Percentiles rank a stretch among this genome's conserved stretches.
Evolutionary conservation across 1,139 yeast species (phyloP).

Genomic region (Lodderomyces metapsilosis): DNA sequence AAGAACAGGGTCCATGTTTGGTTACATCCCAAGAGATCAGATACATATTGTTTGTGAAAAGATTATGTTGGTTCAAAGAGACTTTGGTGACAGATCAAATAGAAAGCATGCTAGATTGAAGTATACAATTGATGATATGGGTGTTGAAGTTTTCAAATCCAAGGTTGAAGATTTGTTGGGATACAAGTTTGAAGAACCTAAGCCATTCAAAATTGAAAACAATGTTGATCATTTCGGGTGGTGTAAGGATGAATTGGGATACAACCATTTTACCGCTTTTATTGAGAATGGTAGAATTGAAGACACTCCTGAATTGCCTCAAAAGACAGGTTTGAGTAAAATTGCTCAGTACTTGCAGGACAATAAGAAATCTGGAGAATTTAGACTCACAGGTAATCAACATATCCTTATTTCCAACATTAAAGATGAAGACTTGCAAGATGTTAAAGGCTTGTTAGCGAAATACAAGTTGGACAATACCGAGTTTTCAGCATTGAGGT

Average conservation of each 20-base stretch:
- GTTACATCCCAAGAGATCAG: slow-evolving; percentile 68
- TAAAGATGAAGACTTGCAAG: slow-evolving; percentile 62
- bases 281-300: slow-evolving; percentile 97
- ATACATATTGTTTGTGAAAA: slow-evolving; percentile 82
- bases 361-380: slow-evolving; percentile 63
- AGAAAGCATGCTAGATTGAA: slow-evolving; percentile 98
- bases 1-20: slow-evolving; percentile 85
- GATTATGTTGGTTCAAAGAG: slow-evolving; percentile 92
- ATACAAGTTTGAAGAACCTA: slow-evolving; percentile 65
- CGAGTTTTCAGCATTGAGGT: slow-evolving; percentile 77
- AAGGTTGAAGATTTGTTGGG: slow-evolving; percentile 87
- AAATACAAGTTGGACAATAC: slow-evolving; percentile 83
- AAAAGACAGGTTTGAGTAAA: slow-evolving; percentile 80
- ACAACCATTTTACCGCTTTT: slow-evolving; percentile 88
- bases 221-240: slow-evolving; percentile 94
- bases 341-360: slow-evolving; percentile 64
- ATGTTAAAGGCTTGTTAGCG: slow-evolving; percentile 61
- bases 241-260: slow-evolving; percentile 85
- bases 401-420: slow-evolving; percentile 79
- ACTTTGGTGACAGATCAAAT: slow-evolving; percentile 90
- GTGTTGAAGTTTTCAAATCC: slow-evolving; percentile 73
- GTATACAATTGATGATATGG: slow-evolving; percentile 92
- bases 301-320: slow-evolving; percentile 87
- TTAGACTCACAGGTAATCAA: slow-evolving; percentile 95
- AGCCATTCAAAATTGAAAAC: slow-evolving; percentile 74